Base-by-base conservation (phyloP, 2,329 filamentous ascomycete genomes). In the Colletotrichum sp. region DNA sequence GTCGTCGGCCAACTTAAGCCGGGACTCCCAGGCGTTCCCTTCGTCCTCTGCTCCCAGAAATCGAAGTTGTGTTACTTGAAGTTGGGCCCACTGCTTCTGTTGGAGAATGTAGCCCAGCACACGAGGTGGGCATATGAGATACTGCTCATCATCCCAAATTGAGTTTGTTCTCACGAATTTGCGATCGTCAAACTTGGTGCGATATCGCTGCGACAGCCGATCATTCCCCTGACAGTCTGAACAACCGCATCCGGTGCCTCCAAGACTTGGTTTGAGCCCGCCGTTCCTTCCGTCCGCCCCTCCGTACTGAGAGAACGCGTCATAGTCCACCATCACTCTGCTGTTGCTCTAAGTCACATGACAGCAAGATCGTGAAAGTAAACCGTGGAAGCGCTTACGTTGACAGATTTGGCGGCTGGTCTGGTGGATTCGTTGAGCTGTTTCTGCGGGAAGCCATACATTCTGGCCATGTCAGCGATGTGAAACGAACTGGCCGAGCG, bases 1-100 rank as follows among this genome's bases (percentile, higher is more conserved):
- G 13, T 72, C 59, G 28, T 65, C 68, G 7, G 64, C 65, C 18
- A 77, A 24, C 39, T 76, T 60, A 14, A 77, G 60, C 26, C 43
- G 32, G n/a, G 26, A 32, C 39, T 69, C 48, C 48, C 48, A 13
- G 9, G 48, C 48, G 48, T 9, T 55, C 48, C 48, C 48, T 55
- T 55, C 8, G 48, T 24, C 10, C 48, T 55, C 48, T 24, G 48
- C n/a, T 2, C 10, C 13, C 63, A 68, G 28, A 68, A 30, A 24
- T 66, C 28, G 0, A 26, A 28, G 9, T n/a, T 13, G 18, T 68
- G 48, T 18, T 18, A 18, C 10, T 48, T 71, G 30, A 77, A 78
- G 43, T 39, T 78, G 76, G 4, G 70, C 77, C 77, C 76, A 78
- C 18, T 73, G 68, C 48, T 78, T 78, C 18, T 73, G 57, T 2